Percentiles rank a stretch among this genome's conserved stretches.
Conservation (phyloP, 768 basidiomycete genomes). For the Filobasidium wieringae region DNA sequence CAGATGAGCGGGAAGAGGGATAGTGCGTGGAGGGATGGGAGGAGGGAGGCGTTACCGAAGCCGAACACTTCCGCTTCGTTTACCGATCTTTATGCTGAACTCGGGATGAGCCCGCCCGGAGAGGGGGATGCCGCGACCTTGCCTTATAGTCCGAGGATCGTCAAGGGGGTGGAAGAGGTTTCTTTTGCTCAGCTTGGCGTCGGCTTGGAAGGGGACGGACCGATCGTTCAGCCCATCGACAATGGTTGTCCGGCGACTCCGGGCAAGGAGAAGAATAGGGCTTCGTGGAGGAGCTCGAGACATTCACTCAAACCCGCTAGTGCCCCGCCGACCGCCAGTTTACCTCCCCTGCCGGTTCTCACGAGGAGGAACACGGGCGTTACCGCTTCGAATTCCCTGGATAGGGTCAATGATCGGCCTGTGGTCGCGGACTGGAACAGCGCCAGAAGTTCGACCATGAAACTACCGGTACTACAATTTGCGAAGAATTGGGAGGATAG, state of each 20-base stretch:
- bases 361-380: background rate
- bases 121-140: conserved; percentile 13
- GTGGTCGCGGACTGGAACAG: no score
- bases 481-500: no score
- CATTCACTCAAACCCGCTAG: background rate
- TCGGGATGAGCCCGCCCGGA: conserved; percentile 32
- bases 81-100: conserved; percentile 34
- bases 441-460: no score
- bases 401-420: no score
- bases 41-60: background rate
- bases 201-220: background rate
- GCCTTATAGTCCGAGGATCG: background rate
- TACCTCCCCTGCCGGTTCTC: background rate
- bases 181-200: background rate
- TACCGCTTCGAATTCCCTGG: no score
- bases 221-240: background rate
- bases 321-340: background rate
- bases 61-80: conserved; percentile 32
- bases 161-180: background rate
- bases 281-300: background rate
- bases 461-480: no score
- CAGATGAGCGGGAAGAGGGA: background rate
- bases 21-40: background rate
- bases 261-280: background rate
- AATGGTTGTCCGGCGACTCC: background rate